These are phyloP conservation scores for Brassica cretica DNA, from an alignment of 345 rosid species.

Conservation along the genomic window DNA sequence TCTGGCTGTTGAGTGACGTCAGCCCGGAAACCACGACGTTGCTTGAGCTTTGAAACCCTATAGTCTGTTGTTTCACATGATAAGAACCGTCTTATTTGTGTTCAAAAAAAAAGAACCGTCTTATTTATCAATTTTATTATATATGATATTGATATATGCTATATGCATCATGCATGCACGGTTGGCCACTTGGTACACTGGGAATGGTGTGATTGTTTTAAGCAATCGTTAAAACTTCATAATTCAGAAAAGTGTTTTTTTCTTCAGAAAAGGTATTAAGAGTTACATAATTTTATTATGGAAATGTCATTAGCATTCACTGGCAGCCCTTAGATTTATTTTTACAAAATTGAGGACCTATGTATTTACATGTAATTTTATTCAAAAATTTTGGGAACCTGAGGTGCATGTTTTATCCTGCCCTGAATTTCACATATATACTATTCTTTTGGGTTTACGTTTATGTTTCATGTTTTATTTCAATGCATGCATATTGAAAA, in stretches of 20 bases:
- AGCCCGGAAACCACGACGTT: constrained; percentile 52
- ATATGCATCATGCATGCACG: background rate
- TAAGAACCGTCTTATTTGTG: background rate
- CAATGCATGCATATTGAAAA: no score
- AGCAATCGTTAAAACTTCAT: constrained; percentile 17
- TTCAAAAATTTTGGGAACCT: no score
- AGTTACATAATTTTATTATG: background rate
- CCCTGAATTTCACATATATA: no score
- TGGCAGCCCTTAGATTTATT: no score
- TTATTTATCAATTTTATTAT: background rate
- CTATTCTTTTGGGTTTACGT: no score
- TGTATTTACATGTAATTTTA: no score
- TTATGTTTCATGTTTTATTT: no score
- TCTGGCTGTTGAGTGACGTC: constrained; percentile 62
- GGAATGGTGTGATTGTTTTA: background rate
- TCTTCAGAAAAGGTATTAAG: constrained; percentile 21
- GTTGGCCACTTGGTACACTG: constrained; percentile 21
- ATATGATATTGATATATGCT: background rate
- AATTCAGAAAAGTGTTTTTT: constrained; percentile 24
- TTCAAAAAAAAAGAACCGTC: background rate
- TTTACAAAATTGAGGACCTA: no score
- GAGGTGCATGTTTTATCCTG: no score
- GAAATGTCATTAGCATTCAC: background rate
- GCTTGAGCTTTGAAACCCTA: constrained; percentile 51
- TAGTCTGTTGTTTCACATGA: constrained; percentile 47